These are phyloP conservation scores for Quercus dentata DNA, from an alignment of 306 rosid genomes.

Conservation along the genomic window DNA sequence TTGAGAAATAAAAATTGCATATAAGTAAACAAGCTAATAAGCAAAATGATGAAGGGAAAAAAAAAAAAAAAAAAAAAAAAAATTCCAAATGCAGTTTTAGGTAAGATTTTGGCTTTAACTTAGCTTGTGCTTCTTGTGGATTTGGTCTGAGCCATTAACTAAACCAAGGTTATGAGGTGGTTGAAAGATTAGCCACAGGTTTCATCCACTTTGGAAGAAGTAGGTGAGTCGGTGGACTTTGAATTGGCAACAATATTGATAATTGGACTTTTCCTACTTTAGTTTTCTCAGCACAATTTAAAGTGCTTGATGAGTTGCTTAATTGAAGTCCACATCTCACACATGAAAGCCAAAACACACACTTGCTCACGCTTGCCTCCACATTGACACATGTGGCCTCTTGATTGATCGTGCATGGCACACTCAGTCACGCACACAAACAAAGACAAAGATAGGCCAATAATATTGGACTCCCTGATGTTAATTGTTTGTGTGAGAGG, in stretches of 20 bases:
- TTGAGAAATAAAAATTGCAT: no score
- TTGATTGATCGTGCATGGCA: constrained; percentile 14
- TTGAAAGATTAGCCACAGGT: background rate
- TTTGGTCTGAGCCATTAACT: background rate
- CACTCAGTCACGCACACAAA: constrained; percentile 19
- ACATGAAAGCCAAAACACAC: background rate
- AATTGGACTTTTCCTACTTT: background rate
- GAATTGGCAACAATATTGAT: background rate
- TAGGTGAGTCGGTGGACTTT: background rate
- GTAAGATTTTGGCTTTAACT: no score
- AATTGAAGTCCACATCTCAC: no score
- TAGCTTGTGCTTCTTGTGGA: no score
- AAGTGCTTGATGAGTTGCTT: no score
- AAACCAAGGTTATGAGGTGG: background rate
- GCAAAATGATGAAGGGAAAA: no score
- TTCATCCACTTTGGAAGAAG: no score
- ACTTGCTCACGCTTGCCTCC: background rate
- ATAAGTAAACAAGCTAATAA: no score
- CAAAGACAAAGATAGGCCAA: background rate
- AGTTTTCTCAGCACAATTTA: no score
- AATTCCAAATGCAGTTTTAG: no score
- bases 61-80: no score
- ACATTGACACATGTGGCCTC: constrained; percentile 2
- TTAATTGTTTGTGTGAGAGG: no score
- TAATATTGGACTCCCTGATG: background rate